phyloP scores from a whole-genome alignment of 371 early-diverging fungal genomes.

The Catenaria anguillulae region DNA sequence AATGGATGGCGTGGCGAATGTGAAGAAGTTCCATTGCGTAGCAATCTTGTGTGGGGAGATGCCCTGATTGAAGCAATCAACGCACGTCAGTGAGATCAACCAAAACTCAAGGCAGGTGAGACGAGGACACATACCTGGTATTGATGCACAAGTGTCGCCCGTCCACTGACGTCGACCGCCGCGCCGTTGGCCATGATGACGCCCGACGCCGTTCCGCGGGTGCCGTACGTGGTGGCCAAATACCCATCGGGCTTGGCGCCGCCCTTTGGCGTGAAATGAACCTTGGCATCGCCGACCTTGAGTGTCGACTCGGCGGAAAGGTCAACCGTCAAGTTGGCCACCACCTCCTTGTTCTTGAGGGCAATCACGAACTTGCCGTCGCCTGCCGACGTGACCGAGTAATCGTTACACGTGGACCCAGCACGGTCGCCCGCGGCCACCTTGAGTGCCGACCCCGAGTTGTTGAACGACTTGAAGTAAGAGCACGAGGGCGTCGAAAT shows the following conservation, averaged over 20 bases:
- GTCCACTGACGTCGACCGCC: neutral
- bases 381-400: neutral
- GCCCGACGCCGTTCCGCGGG: neutral
- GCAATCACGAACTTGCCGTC: neutral
- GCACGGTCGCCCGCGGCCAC: neutral
- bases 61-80: neutral
- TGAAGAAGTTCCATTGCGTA: slow-evolving; percentile 3
- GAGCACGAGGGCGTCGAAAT: neutral
- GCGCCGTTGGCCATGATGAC: neutral
- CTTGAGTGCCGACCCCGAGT: neutral
- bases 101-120: too few species aligned
- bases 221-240: neutral
- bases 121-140: neutral
- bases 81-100: too few species aligned
- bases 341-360: neutral
- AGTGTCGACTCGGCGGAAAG: neutral
- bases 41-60: neutral
- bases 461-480: slow-evolving; percentile 2
- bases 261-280: neutral
- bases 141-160: neutral
- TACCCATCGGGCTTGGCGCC: neutral
- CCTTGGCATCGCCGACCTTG: neutral
- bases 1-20: neutral
- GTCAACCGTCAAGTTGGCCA: neutral
- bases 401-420: neutral